Conservation (phyloP, 352 stramenopile genomes). For the Globisporangium yorkense region DNA sequence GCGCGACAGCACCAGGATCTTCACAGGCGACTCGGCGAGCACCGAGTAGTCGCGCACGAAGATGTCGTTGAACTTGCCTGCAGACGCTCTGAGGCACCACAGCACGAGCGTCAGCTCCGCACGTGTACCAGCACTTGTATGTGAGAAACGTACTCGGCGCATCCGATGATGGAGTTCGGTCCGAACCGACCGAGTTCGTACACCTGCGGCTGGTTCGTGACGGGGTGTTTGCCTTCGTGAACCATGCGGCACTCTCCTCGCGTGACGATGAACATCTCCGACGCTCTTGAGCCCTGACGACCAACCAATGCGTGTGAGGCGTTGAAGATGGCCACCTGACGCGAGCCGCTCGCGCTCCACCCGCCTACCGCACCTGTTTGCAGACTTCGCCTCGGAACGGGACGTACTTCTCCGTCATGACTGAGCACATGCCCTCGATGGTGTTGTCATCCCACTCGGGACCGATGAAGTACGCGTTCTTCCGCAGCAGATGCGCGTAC, state of each 20-base stretch:
- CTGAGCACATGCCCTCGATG: slow-evolving; percentile 79
- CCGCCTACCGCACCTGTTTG: slow-evolving; percentile 41
- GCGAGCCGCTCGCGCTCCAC: neutral
- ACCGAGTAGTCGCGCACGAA: slow-evolving; percentile 75
- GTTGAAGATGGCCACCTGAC: neutral
- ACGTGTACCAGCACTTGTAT: neutral
- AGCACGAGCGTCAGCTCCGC: neutral
- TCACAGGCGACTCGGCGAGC: slow-evolving; percentile 63
- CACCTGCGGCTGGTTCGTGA: slow-evolving; percentile 49
- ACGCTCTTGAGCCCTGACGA: slow-evolving; percentile 54
- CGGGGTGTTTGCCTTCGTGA: slow-evolving; percentile 69
- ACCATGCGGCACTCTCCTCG: slow-evolving; percentile 71
- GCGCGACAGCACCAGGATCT: slow-evolving; percentile 72
- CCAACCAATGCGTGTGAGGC: neutral
- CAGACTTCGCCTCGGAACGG: slow-evolving; percentile 65
- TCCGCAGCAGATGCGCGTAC: slow-evolving; percentile 70
- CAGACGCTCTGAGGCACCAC: slow-evolving; percentile 38
- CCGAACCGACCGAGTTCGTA: slow-evolving; percentile 69
- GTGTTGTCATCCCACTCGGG: slow-evolving; percentile 77
- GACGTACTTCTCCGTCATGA: slow-evolving; percentile 83
- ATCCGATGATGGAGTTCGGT: slow-evolving; percentile 73
- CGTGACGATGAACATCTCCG: slow-evolving; percentile 71
- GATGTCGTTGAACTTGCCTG: slow-evolving; percentile 81
- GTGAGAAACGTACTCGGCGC: slow-evolving; percentile 51
- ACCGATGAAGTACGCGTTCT: slow-evolving; percentile 74